Base-by-base conservation (phyloP, 2,329 filamentous ascomycete genomes). In the Aquanectria penicillioides region DNA sequence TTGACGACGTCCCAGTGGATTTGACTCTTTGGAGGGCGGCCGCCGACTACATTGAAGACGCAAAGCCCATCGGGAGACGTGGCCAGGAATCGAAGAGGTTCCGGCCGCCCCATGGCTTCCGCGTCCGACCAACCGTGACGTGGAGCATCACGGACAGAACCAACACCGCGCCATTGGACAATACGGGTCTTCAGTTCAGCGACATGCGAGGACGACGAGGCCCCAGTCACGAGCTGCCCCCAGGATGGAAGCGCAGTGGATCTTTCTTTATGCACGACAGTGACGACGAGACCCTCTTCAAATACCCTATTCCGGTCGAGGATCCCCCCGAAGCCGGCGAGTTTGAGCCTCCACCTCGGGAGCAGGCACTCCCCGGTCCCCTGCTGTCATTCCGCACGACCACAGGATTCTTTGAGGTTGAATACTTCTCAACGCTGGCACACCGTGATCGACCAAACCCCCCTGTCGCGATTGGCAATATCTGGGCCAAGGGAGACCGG, bases 11-110 rank as follows among this genome's bases (percentile, higher is more conserved):
- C 12, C 73, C 78, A 6, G 75, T 77, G 12, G 79, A 81, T 50
- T 61, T 80, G 54, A 71, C 68, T 6, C 68, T 81, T 10, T 81
- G 79, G 79, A 73, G 74, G 43, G 77, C 78, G 1, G 75, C 77
- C 2, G 76, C 76, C 8, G 78, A 81, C 62, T 80, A 80, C 49
- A 73, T 81, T 9, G 75, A 79, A 59, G 74, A 77, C 23, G 71
- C 75, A 6, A 69, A 66, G 9, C 60, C 69, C 1, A 29, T 53
- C 10, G 64, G 64, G 5, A 75, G 73, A 41, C 71, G 71, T 13
- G 73, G 73, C 2, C 67, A 70, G 46, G 69, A 68, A 12, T 60
- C 66, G 3, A 75, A 77, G 48, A 69, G 79, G 13, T 74, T 77
- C 55, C 74, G 73, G 29, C 66, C 75, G 6, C 63, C 74, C 3